Evolutionary conservation across 495 filamentous ascomycete genomes (phyloP).

Genomic region (Podospora pseudocomata): DNA sequence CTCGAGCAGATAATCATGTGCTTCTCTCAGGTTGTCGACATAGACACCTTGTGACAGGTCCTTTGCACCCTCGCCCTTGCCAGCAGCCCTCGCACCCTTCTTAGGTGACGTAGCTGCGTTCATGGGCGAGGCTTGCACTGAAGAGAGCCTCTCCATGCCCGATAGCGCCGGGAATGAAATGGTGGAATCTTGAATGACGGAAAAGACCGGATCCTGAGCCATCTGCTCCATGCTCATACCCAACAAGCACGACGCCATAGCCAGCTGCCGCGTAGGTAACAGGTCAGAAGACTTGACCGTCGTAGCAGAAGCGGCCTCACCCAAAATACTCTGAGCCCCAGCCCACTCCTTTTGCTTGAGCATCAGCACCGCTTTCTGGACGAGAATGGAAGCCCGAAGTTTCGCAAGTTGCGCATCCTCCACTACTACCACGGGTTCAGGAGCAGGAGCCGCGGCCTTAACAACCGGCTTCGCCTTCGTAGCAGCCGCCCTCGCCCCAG

Average conservation of each 20-base stretch:
- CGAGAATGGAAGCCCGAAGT: constrained; percentile 59
- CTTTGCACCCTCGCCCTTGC: constrained; percentile 25
- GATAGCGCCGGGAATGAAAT: constrained; percentile 71
- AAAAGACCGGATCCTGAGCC: constrained; percentile 77
- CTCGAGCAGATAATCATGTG: constrained; percentile 56
- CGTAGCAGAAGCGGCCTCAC: constrained; percentile 31
- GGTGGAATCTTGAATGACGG: constrained; percentile 85
- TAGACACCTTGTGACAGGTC: constrained; percentile 43
- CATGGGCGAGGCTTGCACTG: constrained; percentile 18
- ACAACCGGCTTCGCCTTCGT: constrained; percentile 27
- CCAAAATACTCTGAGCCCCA: constrained; percentile 49
- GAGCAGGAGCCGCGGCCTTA: constrained; percentile 21
- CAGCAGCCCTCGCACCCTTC: constrained; percentile 19
- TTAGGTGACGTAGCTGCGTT: constrained; percentile 28
- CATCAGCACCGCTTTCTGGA: constrained; percentile 58
- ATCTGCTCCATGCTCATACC: constrained; percentile 63
- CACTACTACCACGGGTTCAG: constrained; percentile 16
- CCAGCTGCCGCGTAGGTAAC: constrained; percentile 46
- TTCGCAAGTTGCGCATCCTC: constrained; percentile 55
- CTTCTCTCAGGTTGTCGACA: constrained; percentile 56
- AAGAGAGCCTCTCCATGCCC: constrained; percentile 23
- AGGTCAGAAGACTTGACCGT: constrained; percentile 40
- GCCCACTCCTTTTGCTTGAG: constrained; percentile 54
- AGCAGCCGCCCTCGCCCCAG: constrained; percentile 21
- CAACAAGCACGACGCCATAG: constrained; percentile 56